Base-by-base conservation (phyloP, 2,329 filamentous ascomycete genomes). In the Torrubiella hemipterigena region DNA sequence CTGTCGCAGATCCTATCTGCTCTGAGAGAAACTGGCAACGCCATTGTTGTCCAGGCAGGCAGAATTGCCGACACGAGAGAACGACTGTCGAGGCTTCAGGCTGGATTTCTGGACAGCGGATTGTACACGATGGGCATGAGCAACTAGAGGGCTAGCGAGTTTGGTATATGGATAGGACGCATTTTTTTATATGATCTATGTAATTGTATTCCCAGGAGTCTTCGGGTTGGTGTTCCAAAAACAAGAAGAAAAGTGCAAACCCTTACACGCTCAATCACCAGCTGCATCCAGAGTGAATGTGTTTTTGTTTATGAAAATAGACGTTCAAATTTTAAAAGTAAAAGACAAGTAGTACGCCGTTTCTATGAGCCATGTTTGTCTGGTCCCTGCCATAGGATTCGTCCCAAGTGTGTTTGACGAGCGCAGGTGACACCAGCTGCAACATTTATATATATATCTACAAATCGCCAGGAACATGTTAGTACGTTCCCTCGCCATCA, bases 401-500 rank as follows among this genome's bases (percentile, higher is more conserved):
- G n/a, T n/a, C n/a, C n/a, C n/a, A n/a, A n/a, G n/a, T n/a, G n/a
- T n/a, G n/a, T n/a, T n/a, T n/a, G n/a, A n/a, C n/a, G n/a, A n/a
- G n/a, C n/a, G n/a, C n/a, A n/a, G n/a, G n/a, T n/a, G n/a, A n/a
- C n/a, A n/a, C n/a, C n/a, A n/a, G n/a, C n/a, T n/a, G n/a, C n/a
- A n/a, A n/a, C n/a, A n/a, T n/a, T n/a, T n/a, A n/a, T n/a, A n/a
- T n/a, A n/a, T n/a, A n/a, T n/a, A n/a, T n/a, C n/a, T n/a, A n/a
- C n/a, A n/a, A n/a, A n/a, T n/a, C n/a, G n/a, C n/a, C n/a, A n/a
- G n/a, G n/a, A n/a, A n/a, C n/a, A n/a, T n/a, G n/a, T 41, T 49
- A 58, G 28, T 54, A 59, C 4, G 56, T 59, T 7, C 52, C 54
- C 39, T 61, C 59, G 24, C 56, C 67, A 20, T 68, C 70, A 16